Conservation (phyloP, 768 basidiomycete species). For the Leccinum subtestaceum region DNA sequence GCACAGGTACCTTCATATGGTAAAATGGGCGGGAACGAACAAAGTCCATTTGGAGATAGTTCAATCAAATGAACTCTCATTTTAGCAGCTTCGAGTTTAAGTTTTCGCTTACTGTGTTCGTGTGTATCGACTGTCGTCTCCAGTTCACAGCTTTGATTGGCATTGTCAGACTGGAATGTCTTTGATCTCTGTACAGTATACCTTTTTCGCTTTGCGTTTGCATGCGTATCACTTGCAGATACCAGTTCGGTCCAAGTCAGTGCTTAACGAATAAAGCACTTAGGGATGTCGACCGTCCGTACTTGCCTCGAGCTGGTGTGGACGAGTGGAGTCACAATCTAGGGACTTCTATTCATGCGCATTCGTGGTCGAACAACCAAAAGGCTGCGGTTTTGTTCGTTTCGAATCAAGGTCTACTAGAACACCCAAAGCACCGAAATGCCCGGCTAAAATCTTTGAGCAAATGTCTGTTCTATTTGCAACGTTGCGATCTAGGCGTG, state of each 20-base stretch:
- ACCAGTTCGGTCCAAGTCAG: too few relatives aligned
- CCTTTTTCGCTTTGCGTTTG: too few relatives aligned
- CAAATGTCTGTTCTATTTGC: background rate
- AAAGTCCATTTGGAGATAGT: background rate
- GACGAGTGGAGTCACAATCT: background rate
- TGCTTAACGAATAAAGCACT: background rate
- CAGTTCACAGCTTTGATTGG: too few relatives aligned
- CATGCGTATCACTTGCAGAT: too few relatives aligned
- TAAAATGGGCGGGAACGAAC: background rate
- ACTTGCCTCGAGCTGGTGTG: background rate
- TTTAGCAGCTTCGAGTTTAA: too few relatives aligned
- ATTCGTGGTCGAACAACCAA: background rate
- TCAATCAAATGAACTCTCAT: too few relatives aligned
- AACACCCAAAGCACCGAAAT: background rate
- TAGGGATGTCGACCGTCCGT: background rate
- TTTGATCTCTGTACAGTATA: too few relatives aligned
- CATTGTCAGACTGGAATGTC: too few relatives aligned
- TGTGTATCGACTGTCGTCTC: too few relatives aligned
- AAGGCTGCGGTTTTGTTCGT: background rate
- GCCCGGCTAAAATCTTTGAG: accelerated
- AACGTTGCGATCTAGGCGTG: too few relatives aligned
- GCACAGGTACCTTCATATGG: background rate
- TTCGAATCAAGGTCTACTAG: background rate
- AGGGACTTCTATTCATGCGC: constrained; percentile 3
- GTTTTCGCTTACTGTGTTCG: background rate